Conservation (phyloP, 2,329 filamentous ascomycete species). For the Allantophomopsis lycopodina region DNA sequence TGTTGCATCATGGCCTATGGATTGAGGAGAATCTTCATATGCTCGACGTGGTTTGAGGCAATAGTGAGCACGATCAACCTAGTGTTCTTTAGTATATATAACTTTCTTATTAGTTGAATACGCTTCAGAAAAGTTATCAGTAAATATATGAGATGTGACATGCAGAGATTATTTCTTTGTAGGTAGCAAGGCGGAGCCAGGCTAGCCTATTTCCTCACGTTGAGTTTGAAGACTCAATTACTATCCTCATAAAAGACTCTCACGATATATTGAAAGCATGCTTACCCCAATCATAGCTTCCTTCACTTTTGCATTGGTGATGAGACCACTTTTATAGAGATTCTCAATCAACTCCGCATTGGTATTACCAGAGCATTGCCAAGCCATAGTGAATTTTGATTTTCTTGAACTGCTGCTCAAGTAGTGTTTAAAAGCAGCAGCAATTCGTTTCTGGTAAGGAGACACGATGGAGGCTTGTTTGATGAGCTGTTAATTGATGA, state of each 20-base stretch:
- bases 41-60: constrained; percentile 42
- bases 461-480: too few relatives aligned
- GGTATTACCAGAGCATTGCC: constrained; percentile 65
- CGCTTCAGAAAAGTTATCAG: too few relatives aligned
- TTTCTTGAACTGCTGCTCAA: too few relatives aligned
- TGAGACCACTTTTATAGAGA: constrained; percentile 56
- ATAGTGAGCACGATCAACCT: constrained; percentile 86
- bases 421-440: too few relatives aligned
- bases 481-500: too few relatives aligned
- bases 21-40: constrained; percentile 61
- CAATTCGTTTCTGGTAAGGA: too few relatives aligned
- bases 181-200: too few relatives aligned
- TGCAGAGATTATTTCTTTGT: too few relatives aligned
- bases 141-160: too few relatives aligned
- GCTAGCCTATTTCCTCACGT: too few relatives aligned
- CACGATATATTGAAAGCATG: constrained; percentile 1
- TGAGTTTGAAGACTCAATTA: too few relatives aligned
- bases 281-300: constrained; percentile 65
- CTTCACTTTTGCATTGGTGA: constrained; percentile 58
- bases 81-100: constrained; percentile 3
- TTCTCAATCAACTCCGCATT: constrained; percentile 72
- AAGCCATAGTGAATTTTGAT: constrained; percentile 57
- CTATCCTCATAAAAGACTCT: not conserved
- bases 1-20: constrained; percentile 53
- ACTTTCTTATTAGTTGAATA: too few relatives aligned